phyloP scores from a whole-genome alignment of 1,284 basidiomycete genomes.

The Omphalotus olearius region DNA sequence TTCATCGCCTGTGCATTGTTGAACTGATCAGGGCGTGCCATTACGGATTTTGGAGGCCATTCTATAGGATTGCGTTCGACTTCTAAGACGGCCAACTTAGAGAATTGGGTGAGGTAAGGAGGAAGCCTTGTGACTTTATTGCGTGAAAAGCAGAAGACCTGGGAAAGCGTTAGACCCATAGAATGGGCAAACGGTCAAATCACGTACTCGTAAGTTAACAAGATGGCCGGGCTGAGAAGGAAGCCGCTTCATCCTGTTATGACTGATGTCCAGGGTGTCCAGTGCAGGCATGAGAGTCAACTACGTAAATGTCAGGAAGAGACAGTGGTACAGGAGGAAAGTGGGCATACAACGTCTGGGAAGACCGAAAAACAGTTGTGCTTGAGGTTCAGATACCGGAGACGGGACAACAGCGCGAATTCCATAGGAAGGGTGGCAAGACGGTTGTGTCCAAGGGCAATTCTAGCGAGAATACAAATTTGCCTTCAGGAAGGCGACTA shows the following conservation, averaged over 20 bases:
- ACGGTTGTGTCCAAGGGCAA: conserved; percentile 86
- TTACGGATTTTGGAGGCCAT: conserved; percentile 74
- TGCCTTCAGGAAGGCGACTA: not conserved
- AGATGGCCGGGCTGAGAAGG: conserved; percentile 82
- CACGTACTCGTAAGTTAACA: conserved; percentile 68
- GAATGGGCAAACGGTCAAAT: conserved; percentile 1
- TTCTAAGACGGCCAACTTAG: conserved; percentile 76
- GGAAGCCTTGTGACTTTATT: conserved; percentile 85
- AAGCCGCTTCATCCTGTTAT: conserved; percentile 84
- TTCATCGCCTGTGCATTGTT: conserved; percentile 50
- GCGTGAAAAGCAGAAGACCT: conserved; percentile 85
- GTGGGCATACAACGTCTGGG: conserved; percentile 77
- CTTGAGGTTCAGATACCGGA: conserved; percentile 93
- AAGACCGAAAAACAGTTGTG: conserved; percentile 84
- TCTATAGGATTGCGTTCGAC: conserved; percentile 89
- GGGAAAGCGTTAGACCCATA: conserved; percentile 9
- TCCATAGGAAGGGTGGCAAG: conserved; percentile 77
- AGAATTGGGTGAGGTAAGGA: conserved; percentile 73
- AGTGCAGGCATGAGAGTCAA: conserved; percentile 82
- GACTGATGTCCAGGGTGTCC: conserved; percentile 93
- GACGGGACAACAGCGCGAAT: conserved; percentile 71
- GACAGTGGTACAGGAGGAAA: conserved; percentile 9
- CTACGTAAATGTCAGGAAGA: conserved; percentile 34
- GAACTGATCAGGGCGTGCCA: conserved; percentile 38
- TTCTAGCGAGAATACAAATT: conserved; percentile 37